phyloP scores from a whole-genome alignment of 139 green algal genomes.

The Chlamydomonas sp. region DNA sequence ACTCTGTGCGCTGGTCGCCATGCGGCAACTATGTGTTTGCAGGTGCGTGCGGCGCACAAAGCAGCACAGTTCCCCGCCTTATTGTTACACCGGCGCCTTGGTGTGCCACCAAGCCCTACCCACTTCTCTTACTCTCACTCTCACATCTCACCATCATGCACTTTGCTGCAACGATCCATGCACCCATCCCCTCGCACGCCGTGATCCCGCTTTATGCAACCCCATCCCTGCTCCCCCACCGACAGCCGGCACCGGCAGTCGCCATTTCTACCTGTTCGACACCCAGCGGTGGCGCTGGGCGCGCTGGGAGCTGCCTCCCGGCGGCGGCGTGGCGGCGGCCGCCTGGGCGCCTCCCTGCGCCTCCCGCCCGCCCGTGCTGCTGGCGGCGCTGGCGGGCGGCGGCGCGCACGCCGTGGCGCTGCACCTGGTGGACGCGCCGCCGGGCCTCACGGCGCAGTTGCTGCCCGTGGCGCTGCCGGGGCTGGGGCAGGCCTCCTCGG shows the following conservation, averaged over 20 bases:
- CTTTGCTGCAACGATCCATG: background rate
- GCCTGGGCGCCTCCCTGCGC: background rate
- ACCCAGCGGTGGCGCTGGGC: constrained; percentile 26
- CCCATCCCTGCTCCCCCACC: background rate
- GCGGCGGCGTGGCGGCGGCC: constrained; percentile 5
- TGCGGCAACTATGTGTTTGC: constrained; percentile 65
- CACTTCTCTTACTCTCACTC: too few relatives aligned
- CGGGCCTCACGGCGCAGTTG: constrained; percentile 39
- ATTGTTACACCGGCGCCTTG: too few relatives aligned
- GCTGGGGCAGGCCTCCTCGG: background rate
- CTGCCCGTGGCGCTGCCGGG: constrained; percentile 50
- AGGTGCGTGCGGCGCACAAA: constrained; percentile 26
- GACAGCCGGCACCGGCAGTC: constrained; percentile 22
- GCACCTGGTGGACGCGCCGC: constrained; percentile 47
- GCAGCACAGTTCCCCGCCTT: too few relatives aligned
- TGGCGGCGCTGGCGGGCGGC: constrained; percentile 30
- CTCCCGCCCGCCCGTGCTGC: constrained; percentile 31
- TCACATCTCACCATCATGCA: background rate
- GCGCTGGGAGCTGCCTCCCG: constrained; percentile 10
- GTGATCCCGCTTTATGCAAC: background rate
- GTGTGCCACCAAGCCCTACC: too few relatives aligned
- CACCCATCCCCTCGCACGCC: background rate
- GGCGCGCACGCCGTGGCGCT: constrained; percentile 40
- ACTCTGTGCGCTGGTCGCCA: constrained; percentile 61
- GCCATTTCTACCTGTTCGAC: constrained; percentile 41